A percentile compares a stretch with the other conserved stretches of the same genome.
These are phyloP conservation scores for Kregervanrija pseudodelftensis DNA, from an alignment of 805 yeast genomes.

Conservation along the genomic window DNA sequence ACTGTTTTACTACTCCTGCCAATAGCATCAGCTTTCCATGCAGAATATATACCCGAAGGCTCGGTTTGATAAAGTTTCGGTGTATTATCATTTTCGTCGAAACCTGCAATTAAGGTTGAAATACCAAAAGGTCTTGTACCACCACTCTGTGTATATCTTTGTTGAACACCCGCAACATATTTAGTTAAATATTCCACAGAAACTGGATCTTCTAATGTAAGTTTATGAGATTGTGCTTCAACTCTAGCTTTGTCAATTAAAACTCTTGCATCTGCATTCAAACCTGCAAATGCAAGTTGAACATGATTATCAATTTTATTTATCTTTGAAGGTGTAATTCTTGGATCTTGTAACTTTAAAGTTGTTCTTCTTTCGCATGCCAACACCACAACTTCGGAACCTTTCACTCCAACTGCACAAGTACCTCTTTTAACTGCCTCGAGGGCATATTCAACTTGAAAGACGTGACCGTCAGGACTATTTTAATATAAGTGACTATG, in stretches of 20 bases:
- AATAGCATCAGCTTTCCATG: slow-evolving; percentile 97
- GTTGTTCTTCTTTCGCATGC: slow-evolving; percentile 98
- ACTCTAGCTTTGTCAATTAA: slow-evolving; percentile 92
- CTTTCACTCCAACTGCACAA: slow-evolving; percentile 96
- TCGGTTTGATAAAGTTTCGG: slow-evolving; percentile 92
- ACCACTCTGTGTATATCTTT: slow-evolving; percentile 93
- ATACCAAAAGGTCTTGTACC: slow-evolving; percentile 98
- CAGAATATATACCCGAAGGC: slow-evolving; percentile 94
- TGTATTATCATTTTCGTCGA: slow-evolving; percentile 73
- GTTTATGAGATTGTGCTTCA: slow-evolving; percentile 91
- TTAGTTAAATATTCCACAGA: slow-evolving; percentile 86
- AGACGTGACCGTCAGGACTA: slow-evolving; percentile 97
- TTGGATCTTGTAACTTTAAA: slow-evolving; percentile 88
- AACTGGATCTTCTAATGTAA: slow-evolving; percentile 93
- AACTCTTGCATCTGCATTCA: slow-evolving; percentile 97
- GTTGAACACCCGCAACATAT: slow-evolving; percentile 97
- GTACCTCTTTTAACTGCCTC: slow-evolving; percentile 99
- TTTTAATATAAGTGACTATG: background rate
- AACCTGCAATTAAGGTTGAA: slow-evolving; percentile 91
- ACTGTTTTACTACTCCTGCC: slow-evolving; percentile 95
- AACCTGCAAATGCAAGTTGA: slow-evolving; percentile 90
- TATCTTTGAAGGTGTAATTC: slow-evolving; percentile 92
- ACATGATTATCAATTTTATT: slow-evolving; percentile 87
- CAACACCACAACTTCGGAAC: slow-evolving; percentile 77
- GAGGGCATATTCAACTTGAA: slow-evolving; percentile 96